Evolutionary conservation across 805 yeast genomes (phyloP).

Genomic region (Candida krabiensis): DNA sequence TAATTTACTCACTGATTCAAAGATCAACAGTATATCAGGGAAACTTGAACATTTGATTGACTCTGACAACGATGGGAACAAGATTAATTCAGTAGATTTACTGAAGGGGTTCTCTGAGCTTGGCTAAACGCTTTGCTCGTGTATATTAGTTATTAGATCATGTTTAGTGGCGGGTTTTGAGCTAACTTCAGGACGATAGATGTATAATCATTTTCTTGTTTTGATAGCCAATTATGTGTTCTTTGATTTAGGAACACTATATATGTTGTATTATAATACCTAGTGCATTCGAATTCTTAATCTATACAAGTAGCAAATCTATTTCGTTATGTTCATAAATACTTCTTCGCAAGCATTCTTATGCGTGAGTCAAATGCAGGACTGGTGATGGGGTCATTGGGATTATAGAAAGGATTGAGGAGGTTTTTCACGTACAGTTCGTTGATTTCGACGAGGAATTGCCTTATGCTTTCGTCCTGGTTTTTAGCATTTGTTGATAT

Average conservation of each 20-base stretch:
- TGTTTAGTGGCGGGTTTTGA: neutral
- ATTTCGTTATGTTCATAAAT: no score
- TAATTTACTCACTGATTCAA: conserved; percentile 18
- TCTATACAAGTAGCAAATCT: no score
- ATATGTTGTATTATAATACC: neutral
- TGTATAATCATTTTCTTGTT: neutral
- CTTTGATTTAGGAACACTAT: neutral
- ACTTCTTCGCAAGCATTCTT: conserved; percentile 69
- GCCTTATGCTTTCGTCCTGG: conserved; percentile 71
- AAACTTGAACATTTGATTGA: conserved; percentile 22
- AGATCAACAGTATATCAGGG: conserved; percentile 21
- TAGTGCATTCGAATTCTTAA: conserved; percentile 3
- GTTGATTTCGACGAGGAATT: conserved; percentile 80
- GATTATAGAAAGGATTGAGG: conserved; percentile 81
- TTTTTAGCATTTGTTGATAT: conserved; percentile 62
- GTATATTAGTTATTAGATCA: conserved; percentile 12
- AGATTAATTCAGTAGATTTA: conserved; percentile 32
- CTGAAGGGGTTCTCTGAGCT: conserved; percentile 34
- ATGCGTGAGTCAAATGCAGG: conserved; percentile 76
- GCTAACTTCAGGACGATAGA: neutral
- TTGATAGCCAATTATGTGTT: neutral
- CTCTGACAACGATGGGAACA: conserved; percentile 22
- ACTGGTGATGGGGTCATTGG: conserved; percentile 71
- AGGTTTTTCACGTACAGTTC: conserved; percentile 85
- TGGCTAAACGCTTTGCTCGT: conserved; percentile 3